These are phyloP conservation scores for Monosporozyma yasuniensis DNA, from an alignment of 805 yeast species.

Conservation along the genomic window DNA sequence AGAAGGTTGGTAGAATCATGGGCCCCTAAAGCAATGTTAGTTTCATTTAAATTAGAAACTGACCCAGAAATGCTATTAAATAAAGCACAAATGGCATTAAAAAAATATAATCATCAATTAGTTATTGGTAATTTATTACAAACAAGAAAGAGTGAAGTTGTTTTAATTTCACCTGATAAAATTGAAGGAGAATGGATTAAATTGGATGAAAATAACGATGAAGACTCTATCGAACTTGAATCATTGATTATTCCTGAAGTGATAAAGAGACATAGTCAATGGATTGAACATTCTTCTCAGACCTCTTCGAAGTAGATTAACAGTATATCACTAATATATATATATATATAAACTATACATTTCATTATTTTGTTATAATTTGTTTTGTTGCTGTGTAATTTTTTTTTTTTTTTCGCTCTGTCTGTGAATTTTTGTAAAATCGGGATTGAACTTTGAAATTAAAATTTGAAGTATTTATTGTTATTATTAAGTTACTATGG, in stretches of 20 bases:
- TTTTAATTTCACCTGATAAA: constrained; percentile 48
- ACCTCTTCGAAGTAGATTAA: no score
- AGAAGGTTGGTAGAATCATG: constrained; percentile 80
- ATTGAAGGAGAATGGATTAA: constrained; percentile 39
- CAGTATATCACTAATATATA: no score
- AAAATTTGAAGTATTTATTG: neutral
- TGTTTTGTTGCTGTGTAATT: neutral
- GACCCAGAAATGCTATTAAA: constrained; percentile 57
- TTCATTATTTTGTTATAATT: neutral
- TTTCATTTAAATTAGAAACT: constrained; percentile 88
- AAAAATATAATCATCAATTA: constrained; percentile 79
- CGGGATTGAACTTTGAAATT: neutral
- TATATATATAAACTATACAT: constrained; percentile 1
- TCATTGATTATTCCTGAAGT: constrained; percentile 38
- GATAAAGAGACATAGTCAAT: constrained; percentile 42
- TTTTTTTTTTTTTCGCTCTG: neutral
- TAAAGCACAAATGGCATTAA: constrained; percentile 71
- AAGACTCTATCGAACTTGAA: constrained; percentile 25
- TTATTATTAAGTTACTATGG: neutral
- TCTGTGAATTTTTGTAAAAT: neutral
- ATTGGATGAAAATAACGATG: constrained; percentile 72
- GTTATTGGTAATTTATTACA: constrained; percentile 90
- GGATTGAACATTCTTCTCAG: constrained; percentile 51
- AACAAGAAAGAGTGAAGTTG: constrained; percentile 78
- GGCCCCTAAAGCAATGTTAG: constrained; percentile 93